Evolutionary conservation across 2,329 filamentous ascomycete species (phyloP), one percentile per base, ranked within the genome.

Genomic region (Stemphylium vesicarium): DNA sequence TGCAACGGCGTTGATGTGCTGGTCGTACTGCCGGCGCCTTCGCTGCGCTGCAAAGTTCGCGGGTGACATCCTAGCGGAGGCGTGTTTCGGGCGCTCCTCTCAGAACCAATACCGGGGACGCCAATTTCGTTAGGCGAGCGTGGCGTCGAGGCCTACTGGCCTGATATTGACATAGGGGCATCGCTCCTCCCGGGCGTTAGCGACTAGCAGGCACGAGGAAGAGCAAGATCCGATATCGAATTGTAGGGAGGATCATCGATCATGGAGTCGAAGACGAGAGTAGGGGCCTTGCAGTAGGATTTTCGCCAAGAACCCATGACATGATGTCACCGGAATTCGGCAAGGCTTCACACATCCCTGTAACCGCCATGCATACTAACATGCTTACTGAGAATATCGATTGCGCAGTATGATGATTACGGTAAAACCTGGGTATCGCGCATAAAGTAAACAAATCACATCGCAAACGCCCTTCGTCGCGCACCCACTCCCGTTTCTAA

Each of bases 41-140:
- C 41, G 46, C 24, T 38, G 22, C 26, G n/a, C 12, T 20, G 12
- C 1, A 15, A 44, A 15, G 26, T 35, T 29, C 31, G 20, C 29
- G 46, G 33, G 20, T 41, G 42, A 43, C 24, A 38, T 11, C 36
- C 24, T 45, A 24, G 47, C 18, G 13, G 29, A 31, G 32, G 35
- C 36, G 41, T 41, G 52, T 55, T 55, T 55, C 52, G 47, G 37
- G 41, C 29, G 31, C 35, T 33, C 41, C 36, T 26, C 20, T 45
- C 8, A 31, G 46, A 15, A 13, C 52, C 47, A 55, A 44, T 55
- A 10, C 29, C 13, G 13, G 37, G 42, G 45, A n/a, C n/a, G 36
- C 12, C 6, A 40, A 48, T 40, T 18, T 48, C 36, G 42, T 33
- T 45, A 36, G 22, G 42, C 31, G 22, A 36, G 20, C 32, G 31